phyloP scores from a whole-genome alignment of 805 yeast genomes.

The Ogataea sp. region DNA sequence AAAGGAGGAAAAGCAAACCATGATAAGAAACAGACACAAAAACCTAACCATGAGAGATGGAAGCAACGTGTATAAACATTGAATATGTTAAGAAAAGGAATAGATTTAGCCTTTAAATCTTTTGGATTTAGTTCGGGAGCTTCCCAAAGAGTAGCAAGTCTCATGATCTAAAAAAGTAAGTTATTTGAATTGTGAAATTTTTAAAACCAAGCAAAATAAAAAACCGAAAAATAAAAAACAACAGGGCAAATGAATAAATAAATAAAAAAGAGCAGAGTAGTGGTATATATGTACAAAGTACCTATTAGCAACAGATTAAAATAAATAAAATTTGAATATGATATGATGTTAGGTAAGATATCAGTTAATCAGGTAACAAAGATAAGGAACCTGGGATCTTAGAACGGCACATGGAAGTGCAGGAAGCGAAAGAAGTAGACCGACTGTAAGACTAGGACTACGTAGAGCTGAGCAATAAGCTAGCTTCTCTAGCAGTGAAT shows the following conservation, averaged over 20 bases:
- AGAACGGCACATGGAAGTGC: too few relatives aligned
- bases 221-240: background rate
- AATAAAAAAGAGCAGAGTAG: background rate
- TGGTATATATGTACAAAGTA: background rate
- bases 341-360: too few relatives aligned
- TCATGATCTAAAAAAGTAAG: background rate
- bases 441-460: too few relatives aligned
- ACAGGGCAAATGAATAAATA: background rate
- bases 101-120: conserved; percentile 16
- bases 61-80: conserved; percentile 17
- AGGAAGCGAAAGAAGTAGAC: too few relatives aligned
- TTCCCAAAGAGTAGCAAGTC: conserved; percentile 10
- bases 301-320: too few relatives aligned
- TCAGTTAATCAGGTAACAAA: too few relatives aligned
- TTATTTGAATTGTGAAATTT: too few relatives aligned
- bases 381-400: background rate
- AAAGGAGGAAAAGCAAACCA: conserved; percentile 28
- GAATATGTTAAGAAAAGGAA: conserved; percentile 20
- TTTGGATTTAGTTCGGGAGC: conserved; percentile 20
- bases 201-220: background rate
- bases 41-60: conserved; percentile 23
- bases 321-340: too few relatives aligned
- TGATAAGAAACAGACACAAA: conserved; percentile 22
- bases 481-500: too few relatives aligned
- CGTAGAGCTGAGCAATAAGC: too few relatives aligned